These are phyloP conservation scores for Flaveria trinervia DNA, from an alignment of 129 eudicot species.

Conservation along the genomic window DNA sequence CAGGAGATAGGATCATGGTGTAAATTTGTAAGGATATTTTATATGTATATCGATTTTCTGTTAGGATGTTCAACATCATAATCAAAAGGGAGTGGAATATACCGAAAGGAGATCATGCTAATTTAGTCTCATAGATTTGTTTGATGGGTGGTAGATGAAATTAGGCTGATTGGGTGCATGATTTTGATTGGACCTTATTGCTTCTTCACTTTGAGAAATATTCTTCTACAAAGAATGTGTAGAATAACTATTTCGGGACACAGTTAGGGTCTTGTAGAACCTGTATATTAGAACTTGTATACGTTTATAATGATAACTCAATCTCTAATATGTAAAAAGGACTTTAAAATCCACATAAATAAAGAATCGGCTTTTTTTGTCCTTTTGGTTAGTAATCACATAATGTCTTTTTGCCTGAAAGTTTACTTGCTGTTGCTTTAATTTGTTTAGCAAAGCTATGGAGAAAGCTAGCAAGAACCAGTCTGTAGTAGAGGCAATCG, in stretches of 20 bases:
- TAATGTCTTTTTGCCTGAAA: constrained; percentile 9
- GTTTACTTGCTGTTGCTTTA: constrained; percentile 15
- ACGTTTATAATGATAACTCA: no score
- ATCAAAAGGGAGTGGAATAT: background rate
- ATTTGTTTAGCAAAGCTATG: constrained; percentile 73
- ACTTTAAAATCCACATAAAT: background rate
- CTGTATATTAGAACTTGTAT: no score
- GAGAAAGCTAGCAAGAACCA: constrained; percentile 84
- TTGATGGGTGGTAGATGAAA: background rate
- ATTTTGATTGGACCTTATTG: background rate
- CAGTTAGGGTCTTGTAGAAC: background rate
- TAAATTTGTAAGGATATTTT: background rate
- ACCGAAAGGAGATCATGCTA: background rate
- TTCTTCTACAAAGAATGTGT: background rate
- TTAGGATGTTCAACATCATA: background rate
- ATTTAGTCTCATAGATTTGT: background rate
- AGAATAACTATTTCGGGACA: background rate
- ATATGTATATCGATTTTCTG: background rate
- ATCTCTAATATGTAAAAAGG: background rate
- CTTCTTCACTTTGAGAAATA: background rate
- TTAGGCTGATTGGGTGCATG: background rate
- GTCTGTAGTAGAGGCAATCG: constrained; percentile 73
- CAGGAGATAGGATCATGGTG: constrained; percentile 10
- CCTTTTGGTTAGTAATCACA: background rate
- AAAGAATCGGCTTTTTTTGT: background rate